Evolutionary conservation across 305 asterid genomes (phyloP), one percentile per base, ranked within the genome.

Genomic region (Solanum hybrid): DNA sequence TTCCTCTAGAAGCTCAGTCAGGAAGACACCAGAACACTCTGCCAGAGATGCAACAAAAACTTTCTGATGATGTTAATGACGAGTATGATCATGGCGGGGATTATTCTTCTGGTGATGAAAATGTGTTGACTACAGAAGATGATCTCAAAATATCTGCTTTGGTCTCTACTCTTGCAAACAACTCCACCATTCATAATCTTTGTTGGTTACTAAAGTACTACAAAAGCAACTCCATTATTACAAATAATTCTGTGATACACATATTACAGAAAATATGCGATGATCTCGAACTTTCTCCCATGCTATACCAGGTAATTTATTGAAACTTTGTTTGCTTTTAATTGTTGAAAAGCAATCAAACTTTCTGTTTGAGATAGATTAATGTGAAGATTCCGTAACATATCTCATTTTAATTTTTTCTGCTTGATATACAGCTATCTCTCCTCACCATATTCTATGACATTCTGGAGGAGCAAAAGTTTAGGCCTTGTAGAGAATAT

Each of bases 121-220:
- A 71, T 90, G 92, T 87, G 87, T 60, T 88, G 88, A 93, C 94
- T 71, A 91, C 90, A 90, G 99, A 98, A 93, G 99, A 95, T 88
- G 99, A 98, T 92, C 93, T 96, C 86, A 96, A 95, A 51, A 95
- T 92, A 85, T 93, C 97, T 86, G 92, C 97, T 87, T 89, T 98
- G 94, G 95, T 96, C 89, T 94, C 98, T 89, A 95, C 97, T 89
- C 95, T 98, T 78, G 95, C 95, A 86, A 96, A 91, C 95, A 92
- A 93, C 93, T 90, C 89, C 89, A 92, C 97, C 38, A 91, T 96
- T 89, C 94, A 94, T 92, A 98, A 95, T 85, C 89, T 96, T 88
- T 96, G 99, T 90, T 98, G 99, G 99, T 90, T 96, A 93, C 95
- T 98, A 86, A 95, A 94, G 93, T 95, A 92, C 89, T 98, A 96